A percentile compares a stretch with the other conserved stretches of the same genome.
Evolutionary conservation across 2,329 filamentous ascomycete genomes (phyloP).

Genomic region (Penicillium sp.): DNA sequence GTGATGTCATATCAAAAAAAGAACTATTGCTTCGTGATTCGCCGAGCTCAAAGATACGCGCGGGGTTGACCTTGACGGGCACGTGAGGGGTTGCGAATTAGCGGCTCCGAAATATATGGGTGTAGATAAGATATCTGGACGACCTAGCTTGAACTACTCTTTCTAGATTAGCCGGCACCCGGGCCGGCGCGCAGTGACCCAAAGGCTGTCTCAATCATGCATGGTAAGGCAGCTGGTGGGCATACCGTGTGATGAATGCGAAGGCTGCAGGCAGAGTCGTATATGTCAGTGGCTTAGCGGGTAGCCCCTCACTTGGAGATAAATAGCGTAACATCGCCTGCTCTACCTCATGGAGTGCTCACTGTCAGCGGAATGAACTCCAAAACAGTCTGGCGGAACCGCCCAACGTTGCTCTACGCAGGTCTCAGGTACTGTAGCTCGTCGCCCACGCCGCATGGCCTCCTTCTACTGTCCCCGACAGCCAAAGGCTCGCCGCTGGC

Average conservation of each 20-base stretch:
- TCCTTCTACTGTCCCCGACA: neutral
- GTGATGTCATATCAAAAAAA: neutral
- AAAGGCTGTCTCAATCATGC: neutral
- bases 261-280: neutral
- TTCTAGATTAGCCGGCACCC: neutral
- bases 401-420: neutral
- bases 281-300: constrained; percentile 11
- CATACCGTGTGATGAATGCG: constrained; percentile 1
- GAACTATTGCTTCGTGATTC: too few species aligned
- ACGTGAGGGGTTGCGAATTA: neutral
- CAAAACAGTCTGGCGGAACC: constrained; percentile 5
- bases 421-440: constrained; percentile 12
- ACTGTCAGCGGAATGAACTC: constrained; percentile 1
- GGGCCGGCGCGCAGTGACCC: neutral
- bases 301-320: constrained; percentile 15
- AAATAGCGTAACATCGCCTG: constrained; percentile 10
- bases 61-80: neutral
- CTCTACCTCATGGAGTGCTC: neutral
- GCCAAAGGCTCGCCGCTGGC: constrained; percentile 43
- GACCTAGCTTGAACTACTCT: neutral
- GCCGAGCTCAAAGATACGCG: neutral
- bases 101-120: neutral
- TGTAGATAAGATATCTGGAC: neutral
- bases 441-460: constrained; percentile 16
- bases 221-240: neutral